Base-by-base conservation (phyloP, 2,329 filamentous ascomycete genomes). In the Exophiala spinifera region DNA sequence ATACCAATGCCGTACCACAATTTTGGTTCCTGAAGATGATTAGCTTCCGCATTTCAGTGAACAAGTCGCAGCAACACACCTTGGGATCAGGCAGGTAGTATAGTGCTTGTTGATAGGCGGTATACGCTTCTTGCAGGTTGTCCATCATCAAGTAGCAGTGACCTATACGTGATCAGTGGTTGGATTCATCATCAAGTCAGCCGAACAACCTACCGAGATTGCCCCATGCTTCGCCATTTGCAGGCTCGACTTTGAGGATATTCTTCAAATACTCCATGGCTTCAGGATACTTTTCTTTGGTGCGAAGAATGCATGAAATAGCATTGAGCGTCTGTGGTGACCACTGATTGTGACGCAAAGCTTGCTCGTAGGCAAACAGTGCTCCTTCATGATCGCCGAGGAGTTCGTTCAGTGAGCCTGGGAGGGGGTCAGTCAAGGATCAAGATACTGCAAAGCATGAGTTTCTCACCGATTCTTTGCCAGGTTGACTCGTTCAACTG, bases 61-160 rank as follows among this genome's bases (percentile, higher is more conserved):
- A 10, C 37, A 45, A 11, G 20, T 23, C 19, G 19, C 8, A 19
- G 33, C 17, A 55, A 70, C 78, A 60, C 73, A 92, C 89, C 82
- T 96, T 97, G 1, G 92, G 91, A 69, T 96, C 92, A 46, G 87
- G 84, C 37, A 99, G 78, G 71, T 97, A 92, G 60, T 96, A 92
- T 5, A 97, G 76, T 4, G 94, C 94, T 69, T 95, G 90, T 70
- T 99, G 94, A 69, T 99, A 99, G 1, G 94, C 91, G 28, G 89
- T 89, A 67, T 99, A 99, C 1, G 94, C 94, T 68, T 97, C 91
- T 73, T 97, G 94, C 31, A 97, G 75, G 66, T 96, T 92, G 67
- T 99, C 94, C 83, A 96, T 95, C 94, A 99, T 99, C 21, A 99
- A 79, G 69, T 92, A 95, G 74, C 94, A 97, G 71, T 97, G 94